Conservation (phyloP, 192 early-diverging fungal genomes). For the Coemansia guatemalensis region DNA sequence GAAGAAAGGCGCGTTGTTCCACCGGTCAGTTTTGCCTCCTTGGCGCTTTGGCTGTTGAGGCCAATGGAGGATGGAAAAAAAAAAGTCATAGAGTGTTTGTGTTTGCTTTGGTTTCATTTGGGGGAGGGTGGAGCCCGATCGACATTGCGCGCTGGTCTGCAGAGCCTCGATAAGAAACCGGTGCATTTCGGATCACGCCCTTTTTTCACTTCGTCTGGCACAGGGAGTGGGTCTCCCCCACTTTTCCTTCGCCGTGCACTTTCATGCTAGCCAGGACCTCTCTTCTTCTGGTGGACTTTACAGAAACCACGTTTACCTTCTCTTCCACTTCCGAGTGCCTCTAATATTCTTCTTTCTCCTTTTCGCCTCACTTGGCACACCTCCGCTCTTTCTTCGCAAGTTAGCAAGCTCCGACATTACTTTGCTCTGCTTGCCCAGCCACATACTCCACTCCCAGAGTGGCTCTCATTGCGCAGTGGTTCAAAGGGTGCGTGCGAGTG, state of each 20-base stretch:
- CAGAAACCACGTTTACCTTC: not conserved
- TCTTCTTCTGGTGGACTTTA: too few species aligned
- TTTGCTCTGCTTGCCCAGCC: not conserved
- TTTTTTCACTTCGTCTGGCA: not conserved
- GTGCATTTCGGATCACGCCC: not conserved
- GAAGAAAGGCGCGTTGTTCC: too few species aligned
- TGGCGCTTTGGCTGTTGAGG: not conserved
- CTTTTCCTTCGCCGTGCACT: not conserved
- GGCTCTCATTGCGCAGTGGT: not conserved
- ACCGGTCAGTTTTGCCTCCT: too few species aligned
- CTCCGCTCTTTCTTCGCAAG: not conserved
- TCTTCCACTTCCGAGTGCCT: conserved; percentile 1
- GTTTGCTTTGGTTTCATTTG: not conserved
- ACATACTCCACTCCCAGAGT: not conserved
- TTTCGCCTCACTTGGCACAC: conserved; percentile 2
- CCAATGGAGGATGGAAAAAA: not conserved
- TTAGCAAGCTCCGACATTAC: not conserved
- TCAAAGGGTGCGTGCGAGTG: not conserved
- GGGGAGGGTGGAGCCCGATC: not conserved
- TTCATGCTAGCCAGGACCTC: not conserved
- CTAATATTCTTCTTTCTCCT: not conserved
- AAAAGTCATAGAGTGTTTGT: not conserved
- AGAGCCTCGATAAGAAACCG: not conserved
- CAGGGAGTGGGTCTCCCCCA: not conserved
- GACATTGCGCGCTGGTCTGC: not conserved